Evolutionary conservation across 805 yeast species (phyloP), one percentile per base, ranked within the genome.

Genomic region (Suhomyces prunicola): DNA sequence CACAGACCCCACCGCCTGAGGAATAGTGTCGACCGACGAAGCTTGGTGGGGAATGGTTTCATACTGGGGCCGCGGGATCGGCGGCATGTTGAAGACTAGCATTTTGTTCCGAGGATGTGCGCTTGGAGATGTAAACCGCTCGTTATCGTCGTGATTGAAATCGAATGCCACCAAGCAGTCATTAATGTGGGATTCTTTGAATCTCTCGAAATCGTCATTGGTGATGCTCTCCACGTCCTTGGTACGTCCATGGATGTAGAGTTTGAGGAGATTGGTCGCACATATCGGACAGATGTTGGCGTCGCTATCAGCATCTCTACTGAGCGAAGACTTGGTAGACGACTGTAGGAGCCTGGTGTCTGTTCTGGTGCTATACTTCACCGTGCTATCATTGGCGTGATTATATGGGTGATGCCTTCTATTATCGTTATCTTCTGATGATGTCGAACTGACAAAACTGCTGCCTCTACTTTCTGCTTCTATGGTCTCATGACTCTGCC

Each of bases 81-180:
- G 83, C 0, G 78, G 78, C 47, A 81, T 74, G 49, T 74, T 81
- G 66, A 88, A 90, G 1, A 91, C 94, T 48, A 94, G 74, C 97
- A 94, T 92, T 54, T 96, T 79, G 66, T 92, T 92, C 29, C 80
- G 74, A 4, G 78, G 72, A 10, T 56, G 57, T 1, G 49, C 53
- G 17, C 53, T 53, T n/a, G 74, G 74, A 17, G 69, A 60, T 26
- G 59, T 56, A 44, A 65, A 63, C 44, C 90, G 68, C 49, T 78
- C 77, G 50, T 80, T 79, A 35, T 80, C 81, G 5, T 84, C 81
- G 35, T 51, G 56, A 40, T 83, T 76, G n/a, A 88, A 86, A 48
- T 84, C 80, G 60, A 80, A 83, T 55, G 86, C 87, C 24, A 87
- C 82, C 15, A 94, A 66, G 66, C 99, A 94, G 6, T 74, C 73